A percentile compares a stretch with the other conserved stretches of the same genome.
Evolutionary conservation across 2,329 filamentous ascomycete species (phyloP).

Genomic region (Dothideomycetes sp.): DNA sequence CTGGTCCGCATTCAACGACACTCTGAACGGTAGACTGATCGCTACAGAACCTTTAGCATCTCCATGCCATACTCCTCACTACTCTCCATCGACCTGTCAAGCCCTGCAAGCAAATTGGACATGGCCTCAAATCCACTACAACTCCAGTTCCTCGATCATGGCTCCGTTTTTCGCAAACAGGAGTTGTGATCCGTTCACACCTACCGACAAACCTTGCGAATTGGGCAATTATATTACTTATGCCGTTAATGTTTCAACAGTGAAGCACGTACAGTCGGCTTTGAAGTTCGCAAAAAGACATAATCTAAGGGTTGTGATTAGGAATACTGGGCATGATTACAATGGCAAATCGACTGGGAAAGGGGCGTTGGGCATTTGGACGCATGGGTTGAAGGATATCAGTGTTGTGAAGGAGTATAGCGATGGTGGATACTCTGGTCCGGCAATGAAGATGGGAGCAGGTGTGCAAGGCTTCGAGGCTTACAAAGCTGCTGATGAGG

Average conservation of each 20-base stretch:
- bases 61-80: slow-evolving; percentile 40
- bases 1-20: slow-evolving; percentile 45
- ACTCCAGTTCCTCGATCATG: slow-evolving; percentile 5
- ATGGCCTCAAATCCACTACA: not conserved
- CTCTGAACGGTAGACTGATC: slow-evolving; percentile 44
- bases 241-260: slow-evolving; percentile 23
- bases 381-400: slow-evolving; percentile 44
- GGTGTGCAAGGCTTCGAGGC: slow-evolving; percentile 45
- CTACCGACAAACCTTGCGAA: slow-evolving; percentile 27
- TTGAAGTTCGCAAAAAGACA: slow-evolving; percentile 36
- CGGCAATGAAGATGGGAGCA: slow-evolving; percentile 45
- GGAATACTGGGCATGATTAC: slow-evolving; percentile 36
- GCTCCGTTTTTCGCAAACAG: slow-evolving; percentile 30
- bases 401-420: slow-evolving; percentile 34
- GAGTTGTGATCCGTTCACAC: slow-evolving; percentile 35
- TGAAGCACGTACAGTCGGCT: slow-evolving; percentile 18
- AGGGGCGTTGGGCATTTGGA: slow-evolving; percentile 50
- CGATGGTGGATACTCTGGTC: slow-evolving; percentile 38
- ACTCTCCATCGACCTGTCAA: no score
- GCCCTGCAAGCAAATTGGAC: no score
- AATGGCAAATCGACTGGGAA: slow-evolving; percentile 54
- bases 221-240: slow-evolving; percentile 36
- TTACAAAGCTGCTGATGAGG: slow-evolving; percentile 36
- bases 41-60: slow-evolving; percentile 44
- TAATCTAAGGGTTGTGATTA: slow-evolving; percentile 43